Conservation (phyloP, 2,329 filamentous ascomycete genomes). For the Aspergillus texensis region DNA sequence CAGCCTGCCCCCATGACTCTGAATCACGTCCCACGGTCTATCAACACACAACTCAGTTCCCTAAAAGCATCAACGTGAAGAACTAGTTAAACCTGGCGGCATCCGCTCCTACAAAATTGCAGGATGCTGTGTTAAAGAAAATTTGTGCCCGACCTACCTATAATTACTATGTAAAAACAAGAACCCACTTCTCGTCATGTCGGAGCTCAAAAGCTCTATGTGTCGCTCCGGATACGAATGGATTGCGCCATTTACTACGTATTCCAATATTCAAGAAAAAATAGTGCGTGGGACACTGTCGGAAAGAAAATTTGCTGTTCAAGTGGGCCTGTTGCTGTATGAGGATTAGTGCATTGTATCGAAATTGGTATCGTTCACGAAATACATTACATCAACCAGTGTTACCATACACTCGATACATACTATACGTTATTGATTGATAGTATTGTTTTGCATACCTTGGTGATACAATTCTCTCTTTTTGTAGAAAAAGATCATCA, state of each 20-base stretch:
- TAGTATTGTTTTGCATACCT: not conserved
- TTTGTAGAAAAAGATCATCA: not conserved
- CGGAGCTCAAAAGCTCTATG: not conserved
- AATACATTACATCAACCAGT: not conserved
- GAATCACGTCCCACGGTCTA: not conserved
- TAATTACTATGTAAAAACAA: too few relatives aligned
- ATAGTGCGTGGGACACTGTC: not conserved
- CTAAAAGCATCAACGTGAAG: not conserved
- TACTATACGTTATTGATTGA: not conserved
- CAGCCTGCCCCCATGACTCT: not conserved
- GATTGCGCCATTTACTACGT: not conserved
- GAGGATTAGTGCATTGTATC: not conserved
- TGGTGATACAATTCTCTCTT: not conserved
- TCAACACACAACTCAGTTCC: not conserved
- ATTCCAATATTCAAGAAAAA: not conserved
- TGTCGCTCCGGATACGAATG: not conserved
- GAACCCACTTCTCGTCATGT: not conserved
- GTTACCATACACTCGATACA: not conserved
- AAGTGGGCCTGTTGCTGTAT: not conserved
- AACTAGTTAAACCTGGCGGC: not conserved
- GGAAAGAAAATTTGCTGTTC: not conserved
- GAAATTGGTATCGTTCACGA: not conserved
- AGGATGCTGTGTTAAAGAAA: not conserved
- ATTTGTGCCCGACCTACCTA: too few relatives aligned
- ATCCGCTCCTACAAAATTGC: not conserved